These are phyloP conservation scores for Suillus placidus DNA, from an alignment of 768 basidiomycete species.

Conservation along the genomic window DNA sequence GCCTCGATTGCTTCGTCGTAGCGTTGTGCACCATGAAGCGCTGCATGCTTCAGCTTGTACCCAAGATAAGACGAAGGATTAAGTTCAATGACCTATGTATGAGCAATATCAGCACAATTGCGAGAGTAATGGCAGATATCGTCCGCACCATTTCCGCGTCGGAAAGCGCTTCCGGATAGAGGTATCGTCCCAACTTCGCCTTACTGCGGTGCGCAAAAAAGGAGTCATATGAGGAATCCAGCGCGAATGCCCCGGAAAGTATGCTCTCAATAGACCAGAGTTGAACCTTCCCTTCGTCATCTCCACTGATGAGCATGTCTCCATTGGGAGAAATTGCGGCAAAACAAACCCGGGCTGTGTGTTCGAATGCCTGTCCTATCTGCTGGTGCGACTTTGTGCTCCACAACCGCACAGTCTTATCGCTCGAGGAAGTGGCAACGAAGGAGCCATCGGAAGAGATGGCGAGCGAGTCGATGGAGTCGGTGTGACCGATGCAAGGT, in stretches of 20 bases:
- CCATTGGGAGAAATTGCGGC: not conserved
- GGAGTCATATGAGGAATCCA: not conserved
- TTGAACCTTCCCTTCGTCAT: not conserved
- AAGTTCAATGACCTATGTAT: not conserved
- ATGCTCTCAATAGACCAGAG: not conserved
- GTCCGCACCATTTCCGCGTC: not conserved
- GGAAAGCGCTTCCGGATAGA: not conserved
- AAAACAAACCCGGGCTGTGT: not conserved
- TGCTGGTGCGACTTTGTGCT: not conserved
- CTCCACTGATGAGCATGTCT: not conserved
- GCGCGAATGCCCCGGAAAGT: not conserved
- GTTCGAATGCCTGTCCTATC: not conserved
- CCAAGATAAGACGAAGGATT: not conserved
- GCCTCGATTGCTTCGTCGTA: not conserved
- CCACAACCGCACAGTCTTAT: not conserved
- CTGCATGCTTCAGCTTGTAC: not conserved
- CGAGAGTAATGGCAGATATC: not conserved
- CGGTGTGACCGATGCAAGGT: not conserved
- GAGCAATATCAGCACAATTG: not conserved
- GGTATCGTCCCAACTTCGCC: not conserved
- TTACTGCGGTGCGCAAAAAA: not conserved
- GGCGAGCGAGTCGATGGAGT: not conserved
- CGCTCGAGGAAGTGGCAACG: not conserved
- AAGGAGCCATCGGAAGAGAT: not conserved
- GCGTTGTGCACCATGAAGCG: not conserved